Evolutionary conservation across 1,139 yeast genomes (phyloP), one percentile per base, ranked within the genome.

Genomic region (Geotrichum bryndzae): DNA sequence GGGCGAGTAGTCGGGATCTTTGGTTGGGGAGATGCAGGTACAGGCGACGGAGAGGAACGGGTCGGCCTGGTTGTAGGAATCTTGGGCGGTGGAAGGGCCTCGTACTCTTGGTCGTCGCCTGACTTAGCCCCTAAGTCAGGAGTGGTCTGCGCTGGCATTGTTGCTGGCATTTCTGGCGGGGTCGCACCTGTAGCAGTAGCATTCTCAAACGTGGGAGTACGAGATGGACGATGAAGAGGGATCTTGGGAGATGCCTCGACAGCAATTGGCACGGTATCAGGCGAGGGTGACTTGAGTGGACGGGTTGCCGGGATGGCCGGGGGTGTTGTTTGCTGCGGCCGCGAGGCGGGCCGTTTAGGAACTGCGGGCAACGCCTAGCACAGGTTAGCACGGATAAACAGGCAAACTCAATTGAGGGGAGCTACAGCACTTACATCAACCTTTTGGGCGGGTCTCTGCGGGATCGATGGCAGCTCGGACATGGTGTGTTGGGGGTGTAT

Each of bases 401-500:
- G 15, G 22, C 13, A 11, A 41, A 5, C 48, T 41, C 48, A 41
- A 41, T 41, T 41, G 48, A 15, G 22, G 8, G 10, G 13, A 7
- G 18, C 48, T 54, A 23, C 13, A 27, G 3, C 13, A 18, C 58
- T 27, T 55, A 55, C 58, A 41, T 48, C 58, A 11, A 33, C 48
- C 38, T 41, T 51, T 7, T 53, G 54, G 33, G 38, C 22, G 10
- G 58, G 58, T 51, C 58, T 29, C 50, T n/a, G 58, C 18, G 59
- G 59, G 5, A 56, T 25, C 15, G 51, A n/a, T 25, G 59, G 59
- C 41, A 15, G 52, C 27, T 56, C 59, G 13, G 59, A 56, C 59
- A 56, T 56, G 50, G 50, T 41, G 23, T 41, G 22, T 41, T 13
- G n/a, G n/a, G n/a, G n/a, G 48, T 41, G 8, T 41, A 23, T 41